Conservation (phyloP, 176 grass and related monocot genomes). For the Raddia distichophylla region DNA sequence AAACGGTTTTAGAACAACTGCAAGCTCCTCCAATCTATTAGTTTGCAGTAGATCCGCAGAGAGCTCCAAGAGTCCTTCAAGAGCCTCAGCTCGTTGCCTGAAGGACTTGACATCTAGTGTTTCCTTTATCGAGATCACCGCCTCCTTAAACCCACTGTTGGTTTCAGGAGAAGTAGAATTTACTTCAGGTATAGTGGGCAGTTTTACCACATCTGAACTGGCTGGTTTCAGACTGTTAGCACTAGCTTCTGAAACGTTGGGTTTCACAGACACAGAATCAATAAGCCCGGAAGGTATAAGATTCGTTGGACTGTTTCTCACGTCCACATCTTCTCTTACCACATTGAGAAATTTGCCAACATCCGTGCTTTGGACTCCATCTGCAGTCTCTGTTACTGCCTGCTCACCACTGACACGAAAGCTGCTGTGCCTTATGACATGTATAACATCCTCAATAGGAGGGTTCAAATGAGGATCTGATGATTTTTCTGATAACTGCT, state of each 20-base stretch:
- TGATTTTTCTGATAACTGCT: constrained; percentile 56
- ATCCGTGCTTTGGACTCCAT: constrained; percentile 38
- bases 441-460: constrained; percentile 78
- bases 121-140: constrained; percentile 63
- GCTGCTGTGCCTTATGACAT: constrained; percentile 81
- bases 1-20: constrained; percentile 92
- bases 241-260: constrained; percentile 45
- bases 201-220: constrained; percentile 49
- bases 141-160: constrained; percentile 55
- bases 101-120: constrained; percentile 91
- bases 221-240: constrained; percentile 32
- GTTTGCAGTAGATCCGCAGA: constrained; percentile 83
- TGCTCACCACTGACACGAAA: constrained; percentile 62
- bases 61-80: constrained; percentile 95
- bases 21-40: constrained; percentile 85
- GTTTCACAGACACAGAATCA: constrained; percentile 45
- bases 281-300: constrained; percentile 39
- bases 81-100: constrained; percentile 89
- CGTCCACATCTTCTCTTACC: constrained; percentile 66
- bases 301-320: constrained; percentile 52
- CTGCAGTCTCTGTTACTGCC: constrained; percentile 33
- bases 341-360: constrained; percentile 38
- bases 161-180: constrained; percentile 43
- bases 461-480: constrained; percentile 50
- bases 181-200: constrained; percentile 37